Percentiles rank a stretch among this genome's conserved stretches.
Evolutionary conservation across 1,284 basidiomycete genomes (phyloP).

Genomic region (Fomitopsis pinicola): DNA sequence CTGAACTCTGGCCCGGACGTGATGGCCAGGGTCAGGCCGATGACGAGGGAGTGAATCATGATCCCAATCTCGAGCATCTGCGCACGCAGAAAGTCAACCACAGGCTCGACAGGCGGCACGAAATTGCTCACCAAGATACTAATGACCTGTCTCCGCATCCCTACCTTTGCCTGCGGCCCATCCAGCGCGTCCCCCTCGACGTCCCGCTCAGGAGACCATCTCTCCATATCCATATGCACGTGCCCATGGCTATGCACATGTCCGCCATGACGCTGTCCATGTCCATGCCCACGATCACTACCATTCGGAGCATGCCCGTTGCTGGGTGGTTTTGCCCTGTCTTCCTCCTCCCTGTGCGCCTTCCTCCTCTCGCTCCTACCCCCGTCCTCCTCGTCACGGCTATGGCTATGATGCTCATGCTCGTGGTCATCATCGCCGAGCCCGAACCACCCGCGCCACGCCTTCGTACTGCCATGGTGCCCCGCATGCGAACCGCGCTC

Average conservation of each 20-base stretch:
- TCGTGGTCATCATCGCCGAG: conserved; percentile 7
- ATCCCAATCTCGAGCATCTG: conserved; percentile 75
- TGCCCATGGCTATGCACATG: conserved; percentile 19
- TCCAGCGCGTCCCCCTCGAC: conserved; percentile 15
- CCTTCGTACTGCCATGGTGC: conserved; percentile 31
- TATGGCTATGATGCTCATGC: not conserved
- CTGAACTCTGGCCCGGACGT: conserved; percentile 66
- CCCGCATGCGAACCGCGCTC: conserved; percentile 27
- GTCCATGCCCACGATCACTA: conserved; percentile 14
- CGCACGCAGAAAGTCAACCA: not conserved
- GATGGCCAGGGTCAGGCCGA: conserved; percentile 68
- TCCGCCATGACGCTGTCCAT: conserved; percentile 19
- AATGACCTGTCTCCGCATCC: conserved; percentile 54
- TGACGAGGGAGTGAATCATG: conserved; percentile 79
- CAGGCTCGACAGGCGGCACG: not conserved
- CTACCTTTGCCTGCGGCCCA: conserved; percentile 33
- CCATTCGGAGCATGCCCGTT: conserved; percentile 11
- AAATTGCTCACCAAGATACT: conserved; percentile 50
- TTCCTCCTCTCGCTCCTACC: conserved; percentile 1
- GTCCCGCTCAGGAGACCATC: conserved; percentile 19
- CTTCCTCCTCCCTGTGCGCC: not conserved
- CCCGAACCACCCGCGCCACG: conserved; percentile 13
- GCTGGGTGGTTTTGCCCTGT: not conserved
- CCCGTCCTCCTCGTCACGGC: not conserved
- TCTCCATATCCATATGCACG: conserved; percentile 24